phyloP scores from a whole-genome alignment of 2,329 filamentous ascomycete genomes.

The Aaosphaeria pasadenensis region DNA sequence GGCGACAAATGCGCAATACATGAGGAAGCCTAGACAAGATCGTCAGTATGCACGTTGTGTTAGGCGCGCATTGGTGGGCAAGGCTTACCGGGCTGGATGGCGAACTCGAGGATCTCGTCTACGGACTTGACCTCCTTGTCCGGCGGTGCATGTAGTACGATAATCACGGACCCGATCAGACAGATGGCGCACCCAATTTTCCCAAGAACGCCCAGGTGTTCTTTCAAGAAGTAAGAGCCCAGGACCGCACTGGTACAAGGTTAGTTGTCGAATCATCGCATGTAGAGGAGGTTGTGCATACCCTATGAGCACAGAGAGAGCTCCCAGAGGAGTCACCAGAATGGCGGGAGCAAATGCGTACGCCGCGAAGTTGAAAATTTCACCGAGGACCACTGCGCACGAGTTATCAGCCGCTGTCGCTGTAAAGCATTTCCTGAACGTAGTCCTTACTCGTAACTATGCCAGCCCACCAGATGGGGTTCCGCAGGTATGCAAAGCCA shows the following conservation, averaged over 20 bases:
- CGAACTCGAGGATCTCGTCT: slow-evolving; percentile 86
- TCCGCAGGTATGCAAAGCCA: slow-evolving; percentile 89
- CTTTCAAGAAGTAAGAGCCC: slow-evolving; percentile 89
- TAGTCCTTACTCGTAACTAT: slow-evolving; percentile 73
- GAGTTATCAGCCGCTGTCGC: slow-evolving; percentile 1
- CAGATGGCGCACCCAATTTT: slow-evolving; percentile 96
- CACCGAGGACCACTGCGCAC: slow-evolving; percentile 76
- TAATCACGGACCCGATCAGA: slow-evolving; percentile 92
- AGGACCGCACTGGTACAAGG: slow-evolving; percentile 66
- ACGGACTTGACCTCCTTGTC: slow-evolving; percentile 90
- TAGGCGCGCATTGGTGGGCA: background rate
- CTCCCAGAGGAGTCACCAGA: slow-evolving; percentile 90
- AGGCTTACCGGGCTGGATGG: slow-evolving; percentile 78
- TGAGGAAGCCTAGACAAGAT: slow-evolving; percentile 67
- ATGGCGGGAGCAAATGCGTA: slow-evolving; percentile 99
- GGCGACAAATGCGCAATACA: slow-evolving; percentile 78
- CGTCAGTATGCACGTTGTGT: background rate
- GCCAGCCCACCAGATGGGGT: slow-evolving; percentile 96
- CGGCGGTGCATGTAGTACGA: slow-evolving; percentile 93
- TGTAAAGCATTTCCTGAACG: background rate
- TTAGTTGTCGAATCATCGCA: slow-evolving; percentile 7
- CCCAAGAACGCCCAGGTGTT: slow-evolving; percentile 84
- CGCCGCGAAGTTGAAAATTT: slow-evolving; percentile 95
- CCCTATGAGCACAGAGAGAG: slow-evolving; percentile 89
- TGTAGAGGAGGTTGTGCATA: slow-evolving; percentile 31